Evolutionary conservation across 148 eudicot species (phyloP), one percentile per base, ranked within the genome.

Genomic region (Arctostaphylos glauca): DNA sequence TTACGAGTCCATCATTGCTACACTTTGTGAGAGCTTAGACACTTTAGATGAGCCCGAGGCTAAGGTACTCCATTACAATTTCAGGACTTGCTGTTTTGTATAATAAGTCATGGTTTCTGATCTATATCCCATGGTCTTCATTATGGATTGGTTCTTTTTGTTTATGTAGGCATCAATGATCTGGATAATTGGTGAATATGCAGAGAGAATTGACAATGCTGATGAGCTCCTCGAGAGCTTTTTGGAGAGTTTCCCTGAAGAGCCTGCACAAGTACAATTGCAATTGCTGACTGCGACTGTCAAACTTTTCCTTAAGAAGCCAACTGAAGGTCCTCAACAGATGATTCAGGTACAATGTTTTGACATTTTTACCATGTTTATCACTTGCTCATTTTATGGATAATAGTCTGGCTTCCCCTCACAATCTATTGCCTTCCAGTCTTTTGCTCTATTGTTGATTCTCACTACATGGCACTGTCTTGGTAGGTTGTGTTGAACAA

Each of bases 111-210:
- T 72, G 54, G 41, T 66, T 54, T 60, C 2, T 5, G 23, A 70
- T 14, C 47, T 78, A 46, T 48, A 54, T 62, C 77, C 3, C 43
- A 12, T 75, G 25, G 49, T 62, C 5, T 16, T 64, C 41, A n/a
- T 76, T 15, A 43, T 70, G 23, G 23, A 38, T 81, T 46, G 64
- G 4, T 41, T 54, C 66, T 77, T 9, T 76, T 23, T 71, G 19
- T 64, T 25, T 84, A 62, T 64, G 55, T 84, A 96, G 98, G 97
- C 98, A 77, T 96, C 99, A 76, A 96, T 96, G 99, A 96, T 96
- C 84, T 96, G 98, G 99, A 96, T 94, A 66, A 96, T 94, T 89
- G 98, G 98, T 85, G 99, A 96, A 86, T 96, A 96, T 88, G 99
- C 98, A 16, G 99, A 96, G 87, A 92, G 99, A 93, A 94, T 94